Conservation (phyloP, 1,139 yeast genomes). For the Debaryomyces sp. region DNA sequence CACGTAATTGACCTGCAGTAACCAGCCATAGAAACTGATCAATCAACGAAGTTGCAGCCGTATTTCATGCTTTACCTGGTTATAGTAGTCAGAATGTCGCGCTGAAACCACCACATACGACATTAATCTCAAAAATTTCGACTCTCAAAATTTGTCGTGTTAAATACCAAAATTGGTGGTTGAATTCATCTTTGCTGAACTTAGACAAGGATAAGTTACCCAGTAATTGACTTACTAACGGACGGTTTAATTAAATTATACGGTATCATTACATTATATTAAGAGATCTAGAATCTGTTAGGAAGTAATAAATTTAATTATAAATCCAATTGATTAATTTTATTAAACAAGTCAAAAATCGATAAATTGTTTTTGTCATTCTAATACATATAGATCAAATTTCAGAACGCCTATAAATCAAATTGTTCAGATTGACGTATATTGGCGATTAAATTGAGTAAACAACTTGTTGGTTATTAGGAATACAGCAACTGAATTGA, state of each 20-base stretch:
- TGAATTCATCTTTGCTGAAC: constrained; percentile 8
- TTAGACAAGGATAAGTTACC: constrained; percentile 4
- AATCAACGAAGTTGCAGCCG: not conserved
- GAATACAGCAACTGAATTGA: not conserved
- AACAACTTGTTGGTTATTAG: not conserved
- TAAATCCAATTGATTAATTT: constrained; percentile 4
- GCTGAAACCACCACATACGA: not conserved
- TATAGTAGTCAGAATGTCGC: not conserved
- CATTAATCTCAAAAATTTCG: not conserved
- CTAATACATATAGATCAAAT: constrained; percentile 3
- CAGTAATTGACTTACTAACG: not conserved
- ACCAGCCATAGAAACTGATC: too few species aligned
- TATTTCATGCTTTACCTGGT: not conserved
- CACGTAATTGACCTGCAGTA: too few species aligned
- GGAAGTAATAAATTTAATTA: not conserved
- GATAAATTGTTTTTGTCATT: constrained; percentile 2
- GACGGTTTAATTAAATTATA: constrained; percentile 2
- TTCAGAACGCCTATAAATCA: constrained; percentile 1
- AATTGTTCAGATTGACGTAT: not conserved
- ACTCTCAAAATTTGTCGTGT: constrained; percentile 1
- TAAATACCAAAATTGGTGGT: not conserved
- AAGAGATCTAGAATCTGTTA: not conserved
- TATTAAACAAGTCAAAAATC: constrained; percentile 3
- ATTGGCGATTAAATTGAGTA: constrained; percentile 1
- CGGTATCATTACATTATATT: not conserved